Evolutionary conservation across 352 stramenopile genomes (phyloP), one percentile per base, ranked within the genome.

Genomic region (Globisporangium radiosum): DNA sequence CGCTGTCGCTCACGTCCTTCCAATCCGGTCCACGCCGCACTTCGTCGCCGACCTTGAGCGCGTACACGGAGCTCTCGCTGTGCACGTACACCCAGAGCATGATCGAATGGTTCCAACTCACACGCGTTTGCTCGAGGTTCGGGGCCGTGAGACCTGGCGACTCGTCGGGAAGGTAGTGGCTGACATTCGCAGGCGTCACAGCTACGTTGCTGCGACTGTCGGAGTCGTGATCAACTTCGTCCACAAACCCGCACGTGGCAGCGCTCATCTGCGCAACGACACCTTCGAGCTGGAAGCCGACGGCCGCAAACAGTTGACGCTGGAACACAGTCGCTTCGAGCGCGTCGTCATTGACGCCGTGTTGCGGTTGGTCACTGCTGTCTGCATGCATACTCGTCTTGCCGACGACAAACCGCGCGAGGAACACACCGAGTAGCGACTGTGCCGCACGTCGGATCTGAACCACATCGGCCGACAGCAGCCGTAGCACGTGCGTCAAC

Each of bases 101-200:
- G 25, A 93, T 86, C 2, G 83, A 81, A 62, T 93, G 78, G 48
- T 91, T 87, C 76, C 81, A 91, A 33, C 60, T 59, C 13, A 91
- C 57, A 14, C 68, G 54, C 43, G 60, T 71, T 47, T 25, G 65
- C 25, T 70, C 60, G 49, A 64, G 39, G 42, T 67, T 69, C 9
- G 76, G 63, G 1, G 75, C 53, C 8, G 65, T 84, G 7, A 82
- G 64, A n/a, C 73, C 77, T 38, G 68, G 70, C 0, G 65, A 76
- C 37, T 71, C 60, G 38, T 71, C 57, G 15, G 71, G 67, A 36
- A 91, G 67, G 36, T 80, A 81, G 50, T 72, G 51, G 4, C n/a
- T 39, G 38, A 17, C 17, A 37, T 13, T 14, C n/a, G n/a, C n/a
- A 37, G 11, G 36, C 15, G n/a, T 17, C 56, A 6, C 39, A 40